A percentile compares a stretch with the other conserved stretches of the same genome.
Evolutionary conservation across 352 stramenopile genomes (phyloP).

Genomic region (Phytophthora idaei): DNA sequence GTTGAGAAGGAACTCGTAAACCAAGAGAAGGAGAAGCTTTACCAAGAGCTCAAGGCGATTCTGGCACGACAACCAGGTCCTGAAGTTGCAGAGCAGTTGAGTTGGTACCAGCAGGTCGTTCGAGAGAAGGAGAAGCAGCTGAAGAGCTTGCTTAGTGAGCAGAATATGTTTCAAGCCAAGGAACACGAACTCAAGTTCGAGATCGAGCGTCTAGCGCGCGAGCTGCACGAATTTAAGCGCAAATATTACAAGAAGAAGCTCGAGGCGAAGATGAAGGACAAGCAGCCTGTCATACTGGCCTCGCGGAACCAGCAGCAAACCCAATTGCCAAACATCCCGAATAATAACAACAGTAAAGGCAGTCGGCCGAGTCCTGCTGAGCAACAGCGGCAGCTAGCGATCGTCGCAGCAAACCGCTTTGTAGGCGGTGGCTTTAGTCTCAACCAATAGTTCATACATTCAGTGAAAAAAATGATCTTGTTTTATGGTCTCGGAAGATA

Average conservation of each 20-base stretch:
- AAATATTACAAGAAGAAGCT: slow-evolving; percentile 96
- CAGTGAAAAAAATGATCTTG: slow-evolving; percentile 21
- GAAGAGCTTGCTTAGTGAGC: slow-evolving; percentile 96
- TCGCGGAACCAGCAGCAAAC: slow-evolving; percentile 40
- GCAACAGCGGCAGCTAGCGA: slow-evolving; percentile 84
- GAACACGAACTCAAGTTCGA: slow-evolving; percentile 97
- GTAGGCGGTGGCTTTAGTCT: slow-evolving; percentile 94
- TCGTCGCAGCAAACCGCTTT: slow-evolving; percentile 88
- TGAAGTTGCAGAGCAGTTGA: slow-evolving; percentile 95
- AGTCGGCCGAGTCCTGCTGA: slow-evolving; percentile 62
- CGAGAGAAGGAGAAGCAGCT: slow-evolving; percentile 97
- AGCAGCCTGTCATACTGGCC: slow-evolving; percentile 40
- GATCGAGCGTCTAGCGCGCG: slow-evolving; percentile 90
- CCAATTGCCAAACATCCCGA: slow-evolving; percentile 36
- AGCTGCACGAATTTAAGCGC: slow-evolving; percentile 95
- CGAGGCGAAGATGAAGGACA: slow-evolving; percentile 84
- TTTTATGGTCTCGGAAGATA: slow-evolving; percentile 26
- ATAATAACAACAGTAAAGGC: slow-evolving; percentile 43
- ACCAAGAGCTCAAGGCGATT: slow-evolving; percentile 94
- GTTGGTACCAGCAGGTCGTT: slow-evolving; percentile 94
- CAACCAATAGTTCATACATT: slow-evolving; percentile 68
- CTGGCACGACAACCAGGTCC: slow-evolving; percentile 92
- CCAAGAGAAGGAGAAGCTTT: slow-evolving; percentile 96
- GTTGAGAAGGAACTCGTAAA: slow-evolving; percentile 96
- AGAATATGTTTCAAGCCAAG: slow-evolving; percentile 97